These are phyloP conservation scores for Calonectria henricotiae DNA, from an alignment of 2,329 filamentous ascomycete species.

Conservation along the genomic window DNA sequence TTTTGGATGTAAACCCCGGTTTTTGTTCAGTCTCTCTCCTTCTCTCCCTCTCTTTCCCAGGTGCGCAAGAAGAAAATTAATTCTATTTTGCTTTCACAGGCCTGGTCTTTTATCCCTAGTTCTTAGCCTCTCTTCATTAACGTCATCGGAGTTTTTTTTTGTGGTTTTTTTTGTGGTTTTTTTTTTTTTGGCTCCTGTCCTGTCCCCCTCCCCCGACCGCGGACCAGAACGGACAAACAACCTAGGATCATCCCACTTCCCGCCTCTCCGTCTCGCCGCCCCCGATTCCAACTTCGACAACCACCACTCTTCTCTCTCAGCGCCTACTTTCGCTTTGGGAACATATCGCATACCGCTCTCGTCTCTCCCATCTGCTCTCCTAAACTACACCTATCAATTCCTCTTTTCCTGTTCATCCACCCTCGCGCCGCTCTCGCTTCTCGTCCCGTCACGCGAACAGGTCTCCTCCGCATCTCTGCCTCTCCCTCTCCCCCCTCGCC, in stretches of 20 bases:
- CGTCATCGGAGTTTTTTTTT: not conserved
- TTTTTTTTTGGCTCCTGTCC: not conserved
- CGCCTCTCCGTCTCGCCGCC: slow-evolving; percentile 33
- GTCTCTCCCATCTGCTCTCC: not conserved
- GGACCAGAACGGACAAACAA: slow-evolving; percentile 9
- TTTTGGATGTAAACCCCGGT: not conserved
- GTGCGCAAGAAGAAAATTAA: no score
- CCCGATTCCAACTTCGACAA: slow-evolving; percentile 38
- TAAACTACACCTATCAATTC: not conserved
- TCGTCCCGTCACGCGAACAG: no score
- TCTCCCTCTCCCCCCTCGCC: not conserved
- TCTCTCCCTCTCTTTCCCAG: not conserved
- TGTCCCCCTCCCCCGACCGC: not conserved
- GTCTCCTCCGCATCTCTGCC: not conserved
- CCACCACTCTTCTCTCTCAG: slow-evolving; percentile 26
- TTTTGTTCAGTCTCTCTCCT: not conserved
- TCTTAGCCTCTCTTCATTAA: slow-evolving; percentile 18
- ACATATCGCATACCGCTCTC: not conserved
- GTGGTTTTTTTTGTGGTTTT: not conserved
- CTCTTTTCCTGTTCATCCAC: not conserved
- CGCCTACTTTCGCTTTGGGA: not conserved
- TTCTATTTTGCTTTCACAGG: no score
- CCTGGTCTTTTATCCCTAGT: no score
- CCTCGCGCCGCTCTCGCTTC: not conserved
- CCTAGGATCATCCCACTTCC: slow-evolving; percentile 22